Percentiles rank a stretch among this genome's conserved stretches.
Conservation (phyloP, 2,329 filamentous ascomycete species). For the Diaporthe sp. region DNA sequence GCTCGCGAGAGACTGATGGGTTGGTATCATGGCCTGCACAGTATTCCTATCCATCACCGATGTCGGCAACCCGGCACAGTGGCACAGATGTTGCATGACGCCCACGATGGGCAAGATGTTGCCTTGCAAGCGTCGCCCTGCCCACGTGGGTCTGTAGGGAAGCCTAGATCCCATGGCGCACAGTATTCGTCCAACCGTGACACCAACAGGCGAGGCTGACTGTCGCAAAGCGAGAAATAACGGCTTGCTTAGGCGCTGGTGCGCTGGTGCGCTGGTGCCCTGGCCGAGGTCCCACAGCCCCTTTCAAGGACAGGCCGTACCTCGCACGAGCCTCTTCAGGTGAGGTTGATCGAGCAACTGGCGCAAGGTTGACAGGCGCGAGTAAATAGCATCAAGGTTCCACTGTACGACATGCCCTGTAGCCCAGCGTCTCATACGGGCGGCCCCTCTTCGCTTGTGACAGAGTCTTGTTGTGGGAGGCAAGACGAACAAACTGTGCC, state of each 20-base stretch:
- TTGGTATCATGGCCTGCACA: background rate
- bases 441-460: conserved; percentile 16
- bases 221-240: conserved; percentile 11
- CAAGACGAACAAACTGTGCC: conserved; percentile 4
- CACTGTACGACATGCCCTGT: background rate
- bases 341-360: conserved; percentile 4
- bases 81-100: background rate
- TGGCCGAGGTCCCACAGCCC: background rate
- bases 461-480: background rate
- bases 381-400: conserved; percentile 24
- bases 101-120: background rate
- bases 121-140: background rate
- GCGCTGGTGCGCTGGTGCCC: conserved; percentile 9
- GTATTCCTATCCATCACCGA: background rate
- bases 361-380: conserved; percentile 20
- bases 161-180: background rate
- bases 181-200: background rate
- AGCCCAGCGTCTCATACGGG: conserved; percentile 7
- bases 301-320: background rate
- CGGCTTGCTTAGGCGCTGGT: conserved; percentile 7
- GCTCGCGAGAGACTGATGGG: conserved; percentile 67
- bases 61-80: background rate
- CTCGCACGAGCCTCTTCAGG: conserved; percentile 11
- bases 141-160: conserved; percentile 6
- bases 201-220: conserved; percentile 25